A percentile compares a stretch with the other conserved stretches of the same genome.
phyloP scores from a whole-genome alignment of 306 rosid species.

The Pterocarpus santalinus region DNA sequence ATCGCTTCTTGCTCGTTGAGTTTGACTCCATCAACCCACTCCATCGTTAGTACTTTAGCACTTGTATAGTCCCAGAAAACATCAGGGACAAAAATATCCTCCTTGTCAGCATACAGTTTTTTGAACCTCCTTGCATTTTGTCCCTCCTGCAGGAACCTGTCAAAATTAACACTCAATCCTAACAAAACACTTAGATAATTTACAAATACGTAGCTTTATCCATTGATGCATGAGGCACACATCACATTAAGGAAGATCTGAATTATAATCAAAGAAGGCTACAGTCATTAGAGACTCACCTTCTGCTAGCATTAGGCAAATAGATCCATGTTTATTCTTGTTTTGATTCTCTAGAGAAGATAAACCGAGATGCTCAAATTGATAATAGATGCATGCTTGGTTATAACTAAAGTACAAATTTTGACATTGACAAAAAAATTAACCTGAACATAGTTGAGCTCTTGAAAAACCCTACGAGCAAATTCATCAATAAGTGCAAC shows the following conservation, averaged over 20 bases:
- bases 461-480: slow-evolving; percentile 92
- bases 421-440: slow-evolving; percentile 42
- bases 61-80: slow-evolving; percentile 96
- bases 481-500: slow-evolving; percentile 92
- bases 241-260: slow-evolving; percentile 23
- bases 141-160: slow-evolving; percentile 97
- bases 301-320: slow-evolving; percentile 17
- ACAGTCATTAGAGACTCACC: slow-evolving; percentile 4
- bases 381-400: slow-evolving; percentile 12
- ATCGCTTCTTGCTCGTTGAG: slow-evolving; percentile 89
- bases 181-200: slow-evolving; percentile 51
- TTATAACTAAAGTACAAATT: slow-evolving; percentile 26
- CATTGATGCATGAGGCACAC: neutral
- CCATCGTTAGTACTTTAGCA: slow-evolving; percentile 85
- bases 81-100: slow-evolving; percentile 86
- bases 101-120: slow-evolving; percentile 93
- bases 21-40: slow-evolving; percentile 96
- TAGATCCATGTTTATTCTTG: neutral
- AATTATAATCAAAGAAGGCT: slow-evolving; percentile 26
- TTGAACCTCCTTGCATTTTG: slow-evolving; percentile 88
- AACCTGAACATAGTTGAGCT: slow-evolving; percentile 98
- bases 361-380: slow-evolving; percentile 19
- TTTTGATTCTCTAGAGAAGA: neutral
- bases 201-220: slow-evolving; percentile 24
- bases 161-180: slow-evolving; percentile 86